Conservation (phyloP, 2,329 filamentous ascomycete genomes). For the Claviceps digitariae region DNA sequence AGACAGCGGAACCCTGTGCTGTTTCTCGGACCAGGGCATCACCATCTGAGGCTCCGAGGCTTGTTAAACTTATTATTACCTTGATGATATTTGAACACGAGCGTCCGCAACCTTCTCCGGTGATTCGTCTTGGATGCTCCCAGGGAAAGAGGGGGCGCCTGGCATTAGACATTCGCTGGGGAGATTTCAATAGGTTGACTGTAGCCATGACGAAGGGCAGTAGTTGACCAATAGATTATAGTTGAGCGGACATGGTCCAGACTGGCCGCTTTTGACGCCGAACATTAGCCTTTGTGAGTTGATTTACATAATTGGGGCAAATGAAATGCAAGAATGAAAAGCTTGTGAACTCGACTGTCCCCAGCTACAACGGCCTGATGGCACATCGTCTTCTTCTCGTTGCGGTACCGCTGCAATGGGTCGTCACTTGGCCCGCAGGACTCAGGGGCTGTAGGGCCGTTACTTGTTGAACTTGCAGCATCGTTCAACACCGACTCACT, state of each 20-base stretch:
- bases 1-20: not conserved
- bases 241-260: not conserved
- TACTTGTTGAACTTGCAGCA: not conserved
- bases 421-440: not conserved
- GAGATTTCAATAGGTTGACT: not conserved
- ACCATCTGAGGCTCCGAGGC: slow-evolving; percentile 1
- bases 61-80: not conserved
- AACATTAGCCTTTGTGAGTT: not conserved
- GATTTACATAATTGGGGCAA: not conserved
- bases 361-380: not conserved
- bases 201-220: not conserved
- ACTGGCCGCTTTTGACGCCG: not conserved
- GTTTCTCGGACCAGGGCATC: not conserved
- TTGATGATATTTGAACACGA: not conserved
- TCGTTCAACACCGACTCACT: not conserved
- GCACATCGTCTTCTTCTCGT: not conserved
- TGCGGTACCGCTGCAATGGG: not conserved
- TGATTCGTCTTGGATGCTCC: not conserved
- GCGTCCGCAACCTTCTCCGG: not conserved
- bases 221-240: not conserved
- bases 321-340: not conserved
- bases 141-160: not conserved
- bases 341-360: not conserved
- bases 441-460: not conserved
- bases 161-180: not conserved